These are phyloP conservation scores for Pythium phragmitis DNA, from an alignment of 352 stramenopile species.

Conservation along the genomic window DNA sequence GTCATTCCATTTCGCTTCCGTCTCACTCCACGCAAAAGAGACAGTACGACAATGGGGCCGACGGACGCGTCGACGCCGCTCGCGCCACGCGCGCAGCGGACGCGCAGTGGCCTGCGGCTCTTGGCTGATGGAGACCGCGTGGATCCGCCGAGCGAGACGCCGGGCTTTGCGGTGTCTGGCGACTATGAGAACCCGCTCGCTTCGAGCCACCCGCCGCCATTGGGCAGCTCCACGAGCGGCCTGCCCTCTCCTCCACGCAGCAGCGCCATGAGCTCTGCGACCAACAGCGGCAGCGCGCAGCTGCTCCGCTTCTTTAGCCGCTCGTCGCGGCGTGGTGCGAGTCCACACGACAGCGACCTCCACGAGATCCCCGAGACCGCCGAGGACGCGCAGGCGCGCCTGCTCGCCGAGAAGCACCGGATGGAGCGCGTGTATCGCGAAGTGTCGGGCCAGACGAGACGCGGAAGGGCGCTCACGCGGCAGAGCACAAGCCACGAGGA, in stretches of 20 bases:
- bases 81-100: constrained; percentile 1
- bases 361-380: not conserved
- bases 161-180: not conserved
- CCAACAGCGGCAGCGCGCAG: constrained; percentile 19
- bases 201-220: not conserved
- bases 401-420: constrained; percentile 33
- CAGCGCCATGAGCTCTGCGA: not conserved
- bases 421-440: constrained; percentile 60
- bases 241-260: not conserved
- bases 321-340: not conserved
- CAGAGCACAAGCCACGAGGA: constrained; percentile 23
- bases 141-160: constrained; percentile 7
- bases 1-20: constrained; percentile 1
- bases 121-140: constrained; percentile 1
- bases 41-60: constrained; percentile 2
- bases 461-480: constrained; percentile 17
- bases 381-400: constrained; percentile 10
- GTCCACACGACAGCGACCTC: not conserved
- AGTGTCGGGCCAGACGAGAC: constrained; percentile 40
- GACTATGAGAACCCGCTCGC: constrained; percentile 8
- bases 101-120: not conserved
- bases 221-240: not conserved
- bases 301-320: constrained; percentile 29
- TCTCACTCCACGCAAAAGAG: constrained; percentile 8
- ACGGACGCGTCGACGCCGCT: constrained; percentile 9